These are phyloP conservation scores for Kwoniella shivajii DNA, from an alignment of 1,284 basidiomycete species.

Conservation along the genomic window DNA sequence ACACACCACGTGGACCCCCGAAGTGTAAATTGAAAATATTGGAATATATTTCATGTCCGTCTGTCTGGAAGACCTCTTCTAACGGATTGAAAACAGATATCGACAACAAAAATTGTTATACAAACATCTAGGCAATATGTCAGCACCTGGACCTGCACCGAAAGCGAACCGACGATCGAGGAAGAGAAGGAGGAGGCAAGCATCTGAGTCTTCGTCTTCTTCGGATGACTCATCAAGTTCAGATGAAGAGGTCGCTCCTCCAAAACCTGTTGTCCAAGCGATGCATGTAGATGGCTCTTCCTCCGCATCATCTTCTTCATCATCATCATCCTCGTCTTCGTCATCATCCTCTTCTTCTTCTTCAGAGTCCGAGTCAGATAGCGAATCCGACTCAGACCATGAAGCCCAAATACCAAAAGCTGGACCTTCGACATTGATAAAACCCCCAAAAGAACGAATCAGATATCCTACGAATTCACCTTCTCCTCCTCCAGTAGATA, in stretches of 20 bases:
- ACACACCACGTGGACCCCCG: conserved; percentile 2
- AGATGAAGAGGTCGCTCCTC: conserved; percentile 21
- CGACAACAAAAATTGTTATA: too few species aligned
- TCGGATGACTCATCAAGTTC: conserved; percentile 22
- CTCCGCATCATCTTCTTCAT: conserved; percentile 20
- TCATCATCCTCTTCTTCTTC: conserved; percentile 26
- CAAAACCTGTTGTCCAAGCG: neutral
- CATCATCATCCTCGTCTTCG: conserved; percentile 9
- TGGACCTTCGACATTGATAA: conserved; percentile 1
- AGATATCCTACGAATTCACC: conserved; percentile 35
- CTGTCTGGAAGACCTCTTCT: neutral
- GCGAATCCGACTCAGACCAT: conserved; percentile 5
- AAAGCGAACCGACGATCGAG: conserved; percentile 21
- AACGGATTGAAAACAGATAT: neutral
- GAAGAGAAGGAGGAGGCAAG: conserved; percentile 43
- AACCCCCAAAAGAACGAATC: conserved; percentile 13
- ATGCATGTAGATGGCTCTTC: conserved; percentile 31
- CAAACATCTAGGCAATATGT: conserved; percentile 3
- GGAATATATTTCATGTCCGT: neutral
- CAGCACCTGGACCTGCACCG: conserved; percentile 10
- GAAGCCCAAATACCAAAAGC: conserved; percentile 4
- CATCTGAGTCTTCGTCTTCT: conserved; percentile 32
- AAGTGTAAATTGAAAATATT: too few species aligned
- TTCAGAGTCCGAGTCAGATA: conserved; percentile 18
- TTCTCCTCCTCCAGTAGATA: conserved; percentile 33